Evolutionary conservation across 148 eudicot species (phyloP), one percentile per base, ranked within the genome.

Genomic region (Rhododendron mucronatum): DNA sequence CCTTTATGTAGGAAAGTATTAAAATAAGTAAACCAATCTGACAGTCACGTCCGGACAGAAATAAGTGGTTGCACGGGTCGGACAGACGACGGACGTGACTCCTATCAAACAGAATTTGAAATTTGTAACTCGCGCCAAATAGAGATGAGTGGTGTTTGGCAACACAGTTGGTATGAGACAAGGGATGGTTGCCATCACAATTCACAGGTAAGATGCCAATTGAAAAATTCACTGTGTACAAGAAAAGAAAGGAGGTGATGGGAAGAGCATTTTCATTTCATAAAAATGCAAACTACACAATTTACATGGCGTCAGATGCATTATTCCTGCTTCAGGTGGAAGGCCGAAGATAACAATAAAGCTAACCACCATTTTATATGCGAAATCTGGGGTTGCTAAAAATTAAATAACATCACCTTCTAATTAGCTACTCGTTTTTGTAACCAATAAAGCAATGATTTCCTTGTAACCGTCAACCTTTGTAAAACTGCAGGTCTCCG

Each of bases 401-500:
- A 16, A 12, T 84, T 30, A 77, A 63, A 37, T 51, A 51, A 30
- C 86, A 16, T 33, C 61, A 84, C 83, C 48, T 80, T 48, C 23
- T 79, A 21, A 78, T 82, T 65, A 10, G 84, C 78, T 53, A 10
- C 61, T 85, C 88, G 91, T 89, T 88, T 93, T 57, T 67, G 89
- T 88, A 97, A 83, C 99, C 99, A 97, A 37, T 82, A 79, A 50
- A 83, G 75, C 90, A 97, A 87, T 0, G 98, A 95, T 50, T 91
- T 91, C 77, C 83, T 92, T 15, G 98, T 88, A 26, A 97, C 94
- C 82, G 87, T 83, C 84, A 97, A 81, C 91, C 96, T 91, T 57
- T 87, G 90, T 80, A 94, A 76, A 84, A 90, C 88, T 37, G 90
- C 93, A 37, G 99, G 99, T 86, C 98, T 92, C 78, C 97, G 91